Base-by-base conservation (phyloP, 495 filamentous ascomycete genomes). In the Lasiosphaeria ovina region DNA sequence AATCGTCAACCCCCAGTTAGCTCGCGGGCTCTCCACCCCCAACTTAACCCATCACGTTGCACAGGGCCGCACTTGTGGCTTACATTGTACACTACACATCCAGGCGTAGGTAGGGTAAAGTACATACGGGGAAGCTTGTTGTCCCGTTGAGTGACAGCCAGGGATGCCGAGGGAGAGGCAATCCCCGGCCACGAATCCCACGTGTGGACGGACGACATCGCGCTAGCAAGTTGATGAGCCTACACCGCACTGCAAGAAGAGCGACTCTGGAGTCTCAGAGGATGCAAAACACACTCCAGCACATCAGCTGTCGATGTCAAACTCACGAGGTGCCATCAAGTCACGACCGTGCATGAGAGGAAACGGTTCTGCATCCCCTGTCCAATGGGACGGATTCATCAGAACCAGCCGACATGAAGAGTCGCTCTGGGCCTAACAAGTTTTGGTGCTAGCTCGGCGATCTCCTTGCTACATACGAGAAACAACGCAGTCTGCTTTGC, bases 261-360 rank as follows among this genome's bases (percentile, higher is more conserved):
- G 51, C 42, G 4, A 47, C 6, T 47, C 44, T 11, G 12, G 12
- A 11, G 2, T 47, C 44, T 47, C 5, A n/a, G 16, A 9, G 44
- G 42, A 49, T 49, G 44, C 55, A 57, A 32, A 10, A n/a, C 31
- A n/a, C n/a, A 14, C 55, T 9, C 9, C 10, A 35, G 42, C 34
- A 57, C 50, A 16, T 42, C 54, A 49, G 32, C 34, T 49, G 34
- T 40, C 38, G 62, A 54, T 62, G 51, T 24, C 65, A 57, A 65
- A 48, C 40, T 62, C 50, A 56, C 51, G 49, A 45, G 57, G 61
- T 63, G 33, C 48, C 58, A 66, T 63, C 53, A 49, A 63, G 54
- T 61, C 64, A 55, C 54, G 49, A 63, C 54, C 57, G 24, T 67
- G 65, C 59, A 65, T 57, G 59, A 59, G 51, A 60, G 51, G 62